Conservation (phyloP, 176 grass and related monocot species). For the Aegilops bicornis region DNA sequence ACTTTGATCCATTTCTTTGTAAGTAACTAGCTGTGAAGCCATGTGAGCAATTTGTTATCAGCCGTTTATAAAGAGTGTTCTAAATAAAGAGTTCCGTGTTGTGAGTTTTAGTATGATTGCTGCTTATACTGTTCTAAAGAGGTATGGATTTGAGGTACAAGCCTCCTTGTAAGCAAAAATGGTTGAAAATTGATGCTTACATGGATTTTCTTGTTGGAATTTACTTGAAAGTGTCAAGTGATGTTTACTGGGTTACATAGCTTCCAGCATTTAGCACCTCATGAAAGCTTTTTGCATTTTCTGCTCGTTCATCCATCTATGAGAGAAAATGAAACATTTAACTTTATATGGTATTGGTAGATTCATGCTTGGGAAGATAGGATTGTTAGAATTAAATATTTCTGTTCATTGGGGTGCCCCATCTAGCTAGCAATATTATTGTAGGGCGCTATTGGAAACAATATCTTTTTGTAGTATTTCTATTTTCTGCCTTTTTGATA, state of each 20-base stretch:
- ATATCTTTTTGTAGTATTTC: background rate
- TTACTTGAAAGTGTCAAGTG: background rate
- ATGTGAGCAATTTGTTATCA: background rate
- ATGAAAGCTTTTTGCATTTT: background rate
- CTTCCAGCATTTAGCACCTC: background rate
- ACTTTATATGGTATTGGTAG: background rate
- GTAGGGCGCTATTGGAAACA: background rate
- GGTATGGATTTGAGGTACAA: background rate
- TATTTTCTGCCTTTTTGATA: background rate
- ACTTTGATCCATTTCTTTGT: background rate
- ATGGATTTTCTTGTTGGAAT: background rate
- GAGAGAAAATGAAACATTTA: background rate
- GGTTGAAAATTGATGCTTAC: background rate
- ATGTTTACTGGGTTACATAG: slow-evolving; percentile 5
- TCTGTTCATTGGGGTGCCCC: background rate
- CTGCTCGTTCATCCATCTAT: background rate
- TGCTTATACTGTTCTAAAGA: background rate
- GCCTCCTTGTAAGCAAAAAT: background rate
- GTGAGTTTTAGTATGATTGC: background rate
- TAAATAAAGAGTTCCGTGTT: background rate
- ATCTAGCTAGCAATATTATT: background rate
- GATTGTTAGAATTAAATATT: background rate
- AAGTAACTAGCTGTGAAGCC: background rate
- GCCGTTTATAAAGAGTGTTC: background rate
- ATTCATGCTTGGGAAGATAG: background rate